Evolutionary conservation across 2,329 filamentous ascomycete species (phyloP).

Genomic region (Exophiala viscosa): DNA sequence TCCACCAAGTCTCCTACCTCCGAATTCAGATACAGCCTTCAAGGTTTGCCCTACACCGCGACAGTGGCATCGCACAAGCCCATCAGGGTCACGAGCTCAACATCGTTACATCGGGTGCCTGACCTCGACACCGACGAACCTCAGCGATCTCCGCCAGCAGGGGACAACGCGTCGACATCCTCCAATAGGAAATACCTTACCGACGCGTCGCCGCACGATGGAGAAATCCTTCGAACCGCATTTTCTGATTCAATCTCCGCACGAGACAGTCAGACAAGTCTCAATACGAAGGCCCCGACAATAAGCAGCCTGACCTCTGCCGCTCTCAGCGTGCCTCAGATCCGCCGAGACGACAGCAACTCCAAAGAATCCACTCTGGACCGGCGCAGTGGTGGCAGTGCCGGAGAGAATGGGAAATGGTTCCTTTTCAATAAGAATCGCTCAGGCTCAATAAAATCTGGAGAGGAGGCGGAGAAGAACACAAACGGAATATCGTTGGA

Average conservation of each 20-base stretch:
- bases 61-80: conserved; percentile 18
- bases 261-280: conserved; percentile 21
- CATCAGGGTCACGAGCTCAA: conserved; percentile 12
- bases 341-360: conserved; percentile 15
- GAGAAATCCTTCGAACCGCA: conserved; percentile 6
- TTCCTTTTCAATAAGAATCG: conserved; percentile 10
- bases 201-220: conserved; percentile 21
- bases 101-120: conserved; percentile 14
- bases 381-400: conserved; percentile 7
- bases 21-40: conserved; percentile 17
- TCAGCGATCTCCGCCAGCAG: conserved; percentile 9
- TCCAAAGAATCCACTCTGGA: conserved; percentile 2
- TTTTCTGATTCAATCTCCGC: conserved; percentile 17
- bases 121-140: conserved; percentile 12
- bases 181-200: conserved; percentile 20
- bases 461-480: conserved; percentile 9
- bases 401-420: conserved; percentile 15
- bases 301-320: conserved; percentile 22
- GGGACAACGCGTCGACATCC: conserved; percentile 20
- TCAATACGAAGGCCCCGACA: conserved; percentile 19
- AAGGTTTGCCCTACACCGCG: conserved; percentile 20
- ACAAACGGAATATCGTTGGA: conserved; percentile 47
- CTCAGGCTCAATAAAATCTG: conserved; percentile 7
- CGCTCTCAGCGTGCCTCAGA: conserved; percentile 22
- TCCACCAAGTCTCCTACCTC: conserved; percentile 10